Base-by-base conservation (phyloP, 2,329 filamentous ascomycete species). In the Alternaria sp. region DNA sequence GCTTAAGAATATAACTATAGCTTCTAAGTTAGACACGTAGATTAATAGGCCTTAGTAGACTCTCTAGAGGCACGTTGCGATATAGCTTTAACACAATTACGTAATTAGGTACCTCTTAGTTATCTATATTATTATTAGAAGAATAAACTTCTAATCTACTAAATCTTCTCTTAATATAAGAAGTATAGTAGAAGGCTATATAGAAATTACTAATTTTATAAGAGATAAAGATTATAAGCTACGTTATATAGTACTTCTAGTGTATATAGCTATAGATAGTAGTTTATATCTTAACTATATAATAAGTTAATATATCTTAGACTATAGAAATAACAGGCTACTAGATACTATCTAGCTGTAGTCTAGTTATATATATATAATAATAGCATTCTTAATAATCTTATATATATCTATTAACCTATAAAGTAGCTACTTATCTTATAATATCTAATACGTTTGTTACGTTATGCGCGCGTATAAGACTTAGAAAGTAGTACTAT, bases 361-460 rank as follows among this genome's bases (percentile, higher is more conserved):
- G 30, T 36, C 13, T 7, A 36, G 30, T 36, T 4, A 36, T 36
- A 15, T 36, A 36, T 7, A 36, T 36, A 7, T 7, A 7, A 36
- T 36, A 7, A 36, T 15, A 36, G 30, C 30, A 8, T 36, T n/a
- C 13, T 3, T 1, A 4, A 36, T 7, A 7, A 36, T 13, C 30
- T 36, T 36, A 15, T 7, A 36, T 7, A 36, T 7, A 36, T 7
- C 30, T 36, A 7, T 36, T 32, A 7, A 15, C 30, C 30, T 36
- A 15, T 7, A 36, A 15, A 36, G 30, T 7, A 7, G 13, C 30
- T 36, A 7, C 30, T 36, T 36, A 36, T 36, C 13, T 36, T 13
- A 0, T 15, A 7, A 36, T 36, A 0, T 0, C 13, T 6, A 0
- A 36, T 2, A 13, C 13, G 30, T 36, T 7, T 0, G 30, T 9